Conservation (phyloP, 2,329 filamentous ascomycete genomes). For the Triangularia verruculosa region DNA sequence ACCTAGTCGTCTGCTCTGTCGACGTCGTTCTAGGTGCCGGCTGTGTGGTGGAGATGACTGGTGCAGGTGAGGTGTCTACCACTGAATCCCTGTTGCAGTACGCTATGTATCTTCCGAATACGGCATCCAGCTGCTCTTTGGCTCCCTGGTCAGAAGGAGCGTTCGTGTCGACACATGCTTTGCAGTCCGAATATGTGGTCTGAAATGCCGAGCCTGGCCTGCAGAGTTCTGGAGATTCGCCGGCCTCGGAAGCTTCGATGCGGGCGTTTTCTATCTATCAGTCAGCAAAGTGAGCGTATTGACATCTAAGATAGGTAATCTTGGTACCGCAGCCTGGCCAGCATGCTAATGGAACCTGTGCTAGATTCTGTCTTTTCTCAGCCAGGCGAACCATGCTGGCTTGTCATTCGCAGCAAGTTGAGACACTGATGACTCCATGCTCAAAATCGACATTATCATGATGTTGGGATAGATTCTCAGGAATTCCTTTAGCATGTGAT, state of each 20-base stretch:
- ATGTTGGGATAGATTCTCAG: too few species aligned
- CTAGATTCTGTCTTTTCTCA: background rate
- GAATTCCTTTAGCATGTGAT: too few species aligned
- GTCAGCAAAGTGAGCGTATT: background rate
- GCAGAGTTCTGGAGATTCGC: background rate
- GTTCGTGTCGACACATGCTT: background rate
- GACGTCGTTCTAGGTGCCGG: background rate
- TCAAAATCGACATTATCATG: too few species aligned
- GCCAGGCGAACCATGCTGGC: background rate
- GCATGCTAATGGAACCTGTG: background rate
- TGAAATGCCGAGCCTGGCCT: background rate
- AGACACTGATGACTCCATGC: too few species aligned
- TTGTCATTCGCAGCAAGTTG: background rate
- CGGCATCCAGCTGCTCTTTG: background rate
- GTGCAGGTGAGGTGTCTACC: background rate
- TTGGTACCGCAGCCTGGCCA: background rate
- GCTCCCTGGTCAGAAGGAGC: background rate
- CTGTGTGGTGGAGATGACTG: background rate
- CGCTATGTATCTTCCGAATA: background rate
- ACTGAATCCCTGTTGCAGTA: background rate
- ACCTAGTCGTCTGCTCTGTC: background rate
- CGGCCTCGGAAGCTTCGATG: background rate
- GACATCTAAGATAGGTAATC: background rate
- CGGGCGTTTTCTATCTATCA: background rate
- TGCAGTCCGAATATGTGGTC: background rate